These are phyloP conservation scores for Musa schizocarpa DNA, from an alignment of 176 grass and related monocot species.

Conservation along the genomic window DNA sequence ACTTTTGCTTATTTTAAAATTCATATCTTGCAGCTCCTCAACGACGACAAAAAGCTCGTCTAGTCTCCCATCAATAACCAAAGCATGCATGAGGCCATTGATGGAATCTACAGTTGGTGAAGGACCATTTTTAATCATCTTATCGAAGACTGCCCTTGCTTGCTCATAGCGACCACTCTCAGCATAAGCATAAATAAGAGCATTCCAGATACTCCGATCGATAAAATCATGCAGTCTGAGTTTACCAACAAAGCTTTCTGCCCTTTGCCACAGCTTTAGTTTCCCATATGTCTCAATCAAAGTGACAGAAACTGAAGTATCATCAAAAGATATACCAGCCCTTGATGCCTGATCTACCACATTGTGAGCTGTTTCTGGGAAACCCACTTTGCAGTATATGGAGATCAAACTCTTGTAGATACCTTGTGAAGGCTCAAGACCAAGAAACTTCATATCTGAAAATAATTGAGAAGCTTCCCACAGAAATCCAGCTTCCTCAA, in stretches of 20 bases:
- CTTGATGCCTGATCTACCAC: slow-evolving; percentile 52
- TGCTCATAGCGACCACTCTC: slow-evolving; percentile 81
- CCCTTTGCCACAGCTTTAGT: slow-evolving; percentile 67
- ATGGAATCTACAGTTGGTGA: slow-evolving; percentile 67
- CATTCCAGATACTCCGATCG: slow-evolving; percentile 80
- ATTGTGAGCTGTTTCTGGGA: slow-evolving; percentile 68
- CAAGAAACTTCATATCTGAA: slow-evolving; percentile 71
- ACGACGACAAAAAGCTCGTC: slow-evolving; percentile 84
- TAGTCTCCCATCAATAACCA: slow-evolving; percentile 74
- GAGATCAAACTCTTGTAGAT: slow-evolving; percentile 54
- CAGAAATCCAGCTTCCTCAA: slow-evolving; percentile 48
- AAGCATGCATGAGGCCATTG: slow-evolving; percentile 77
- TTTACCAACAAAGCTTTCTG: slow-evolving; percentile 62
- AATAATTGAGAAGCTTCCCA: slow-evolving; percentile 68
- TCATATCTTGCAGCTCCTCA: slow-evolving; percentile 80
- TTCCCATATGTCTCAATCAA: slow-evolving; percentile 77
- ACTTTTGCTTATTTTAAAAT: slow-evolving; percentile 92
- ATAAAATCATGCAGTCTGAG: slow-evolving; percentile 44
- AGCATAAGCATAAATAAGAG: slow-evolving; percentile 76
- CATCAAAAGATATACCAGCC: slow-evolving; percentile 37
- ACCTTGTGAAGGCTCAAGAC: slow-evolving; percentile 48
- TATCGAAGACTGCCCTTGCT: slow-evolving; percentile 69
- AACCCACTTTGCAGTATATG: slow-evolving; percentile 72
- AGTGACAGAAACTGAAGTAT: slow-evolving; percentile 38
- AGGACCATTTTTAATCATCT: slow-evolving; percentile 79